Conservation (phyloP, 805 yeast species). For the Ogataea parapolymorpha region DNA sequence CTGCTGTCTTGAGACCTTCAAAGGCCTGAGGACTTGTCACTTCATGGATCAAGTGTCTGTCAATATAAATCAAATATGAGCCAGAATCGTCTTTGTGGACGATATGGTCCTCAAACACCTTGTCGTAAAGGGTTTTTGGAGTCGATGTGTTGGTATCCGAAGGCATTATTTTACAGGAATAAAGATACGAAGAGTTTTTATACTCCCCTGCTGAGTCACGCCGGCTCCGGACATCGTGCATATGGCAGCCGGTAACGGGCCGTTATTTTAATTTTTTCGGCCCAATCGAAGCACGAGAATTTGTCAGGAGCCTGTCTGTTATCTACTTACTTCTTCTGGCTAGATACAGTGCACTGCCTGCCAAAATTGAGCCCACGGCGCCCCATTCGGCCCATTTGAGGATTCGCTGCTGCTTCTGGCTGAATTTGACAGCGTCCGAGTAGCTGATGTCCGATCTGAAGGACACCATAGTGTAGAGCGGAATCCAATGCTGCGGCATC, state of each 20-base stretch:
- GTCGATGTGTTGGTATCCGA: slow-evolving; percentile 29
- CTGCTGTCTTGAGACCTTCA: slow-evolving; percentile 88
- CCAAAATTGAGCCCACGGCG: slow-evolving; percentile 12
- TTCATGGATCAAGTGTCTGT: slow-evolving; percentile 96
- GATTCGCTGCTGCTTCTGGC: slow-evolving; percentile 52
- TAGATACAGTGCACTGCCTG: slow-evolving; percentile 10
- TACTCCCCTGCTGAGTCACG: slow-evolving; percentile 8
- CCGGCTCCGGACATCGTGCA: slow-evolving; percentile 4
- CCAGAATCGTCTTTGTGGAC: slow-evolving; percentile 89
- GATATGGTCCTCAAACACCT: slow-evolving; percentile 91
- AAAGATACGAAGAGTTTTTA: not conserved
- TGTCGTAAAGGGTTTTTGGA: slow-evolving; percentile 86
- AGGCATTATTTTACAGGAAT: slow-evolving; percentile 24
- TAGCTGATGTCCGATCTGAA: slow-evolving; percentile 82
- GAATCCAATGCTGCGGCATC: slow-evolving; percentile 69
- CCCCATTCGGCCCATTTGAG: slow-evolving; percentile 33
- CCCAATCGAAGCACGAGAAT: slow-evolving; percentile 1
- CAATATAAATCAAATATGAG: slow-evolving; percentile 84
- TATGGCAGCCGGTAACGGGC: slow-evolving; percentile 16
- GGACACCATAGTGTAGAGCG: slow-evolving; percentile 89
- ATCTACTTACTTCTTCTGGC: slow-evolving; percentile 4
- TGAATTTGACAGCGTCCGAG: slow-evolving; percentile 57
- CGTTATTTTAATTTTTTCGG: not conserved
- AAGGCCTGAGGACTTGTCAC: slow-evolving; percentile 99
- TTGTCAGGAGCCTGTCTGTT: not conserved